phyloP scores from a whole-genome alignment of 1,284 basidiomycete species.

The Leccinum fuscescens region DNA sequence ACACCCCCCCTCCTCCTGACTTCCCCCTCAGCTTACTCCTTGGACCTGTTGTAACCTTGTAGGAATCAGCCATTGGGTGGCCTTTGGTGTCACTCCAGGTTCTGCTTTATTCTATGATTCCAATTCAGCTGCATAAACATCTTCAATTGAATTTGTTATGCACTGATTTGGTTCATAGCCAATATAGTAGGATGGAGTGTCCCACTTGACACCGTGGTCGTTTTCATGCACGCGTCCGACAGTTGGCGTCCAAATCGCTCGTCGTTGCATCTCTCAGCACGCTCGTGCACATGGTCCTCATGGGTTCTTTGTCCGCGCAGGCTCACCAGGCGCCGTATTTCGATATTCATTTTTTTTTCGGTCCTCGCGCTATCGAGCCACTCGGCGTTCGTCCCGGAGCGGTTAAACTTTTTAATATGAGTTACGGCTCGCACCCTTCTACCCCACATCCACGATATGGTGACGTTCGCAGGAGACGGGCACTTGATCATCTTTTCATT shows the following conservation, averaged over 20 bases:
- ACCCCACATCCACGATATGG: constrained; percentile 15
- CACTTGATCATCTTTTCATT: neutral
- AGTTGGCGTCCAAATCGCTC: neutral
- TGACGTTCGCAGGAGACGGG: neutral
- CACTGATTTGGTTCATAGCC: constrained; percentile 35
- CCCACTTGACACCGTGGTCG: constrained; percentile 14
- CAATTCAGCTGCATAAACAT: constrained; percentile 28
- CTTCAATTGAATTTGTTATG: constrained; percentile 31
- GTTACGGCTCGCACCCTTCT: constrained; percentile 15
- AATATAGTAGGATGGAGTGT: constrained; percentile 33
- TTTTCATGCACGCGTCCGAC: constrained; percentile 9
- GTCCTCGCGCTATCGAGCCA: neutral
- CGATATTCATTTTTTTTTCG: neutral
- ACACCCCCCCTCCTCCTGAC: neutral
- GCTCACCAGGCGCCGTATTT: neutral
- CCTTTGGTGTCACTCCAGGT: constrained; percentile 31
- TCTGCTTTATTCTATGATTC: constrained; percentile 34
- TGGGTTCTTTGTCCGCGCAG: no score
- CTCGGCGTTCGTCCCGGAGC: constrained; percentile 1
- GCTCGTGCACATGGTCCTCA: neutral
- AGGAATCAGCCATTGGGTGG: constrained; percentile 13
- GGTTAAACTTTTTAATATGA: constrained; percentile 29
- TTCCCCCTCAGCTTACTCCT: neutral
- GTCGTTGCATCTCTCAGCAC: neutral
- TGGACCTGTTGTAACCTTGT: constrained; percentile 4